Evolutionary conservation across 257 asterid species (phyloP).

Genomic region (Solanum tacnaense): DNA sequence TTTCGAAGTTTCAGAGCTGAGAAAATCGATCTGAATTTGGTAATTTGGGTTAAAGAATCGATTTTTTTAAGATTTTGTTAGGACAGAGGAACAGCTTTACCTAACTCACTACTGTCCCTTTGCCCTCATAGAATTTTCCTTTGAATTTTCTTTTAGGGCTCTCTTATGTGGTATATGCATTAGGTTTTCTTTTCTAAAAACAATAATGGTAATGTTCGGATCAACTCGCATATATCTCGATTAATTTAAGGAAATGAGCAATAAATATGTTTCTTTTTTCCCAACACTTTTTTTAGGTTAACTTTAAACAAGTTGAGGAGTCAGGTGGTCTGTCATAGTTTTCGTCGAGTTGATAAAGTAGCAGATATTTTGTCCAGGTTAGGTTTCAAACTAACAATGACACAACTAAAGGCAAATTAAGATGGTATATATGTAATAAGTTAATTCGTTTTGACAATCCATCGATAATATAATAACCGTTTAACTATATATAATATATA

Average conservation of each 20-base stretch:
- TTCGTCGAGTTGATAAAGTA: background rate
- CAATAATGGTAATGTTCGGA: background rate
- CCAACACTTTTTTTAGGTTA: too few relatives aligned
- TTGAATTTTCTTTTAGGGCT: background rate
- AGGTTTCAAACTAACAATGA: too few relatives aligned
- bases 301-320: too few relatives aligned
- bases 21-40: background rate
- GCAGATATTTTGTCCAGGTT: too few relatives aligned
- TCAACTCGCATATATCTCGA: background rate
- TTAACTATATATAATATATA: too few relatives aligned
- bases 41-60: background rate
- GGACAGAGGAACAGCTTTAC: background rate
- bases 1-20: background rate
- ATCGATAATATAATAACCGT: too few relatives aligned
- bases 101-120: slow-evolving; percentile 49
- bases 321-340: too few relatives aligned
- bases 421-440: background rate
- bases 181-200: background rate
- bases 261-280: background rate
- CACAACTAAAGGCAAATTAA: background rate
- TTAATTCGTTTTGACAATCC: background rate
- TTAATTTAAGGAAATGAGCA: too few relatives aligned
- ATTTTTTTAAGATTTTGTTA: background rate
- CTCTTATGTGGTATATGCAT: background rate
- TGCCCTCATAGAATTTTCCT: background rate